A percentile compares a stretch with the other conserved stretches of the same genome.
Evolutionary conservation across 164 flowering plant genomes (phyloP).

Genomic region (Vitis amurensis): DNA sequence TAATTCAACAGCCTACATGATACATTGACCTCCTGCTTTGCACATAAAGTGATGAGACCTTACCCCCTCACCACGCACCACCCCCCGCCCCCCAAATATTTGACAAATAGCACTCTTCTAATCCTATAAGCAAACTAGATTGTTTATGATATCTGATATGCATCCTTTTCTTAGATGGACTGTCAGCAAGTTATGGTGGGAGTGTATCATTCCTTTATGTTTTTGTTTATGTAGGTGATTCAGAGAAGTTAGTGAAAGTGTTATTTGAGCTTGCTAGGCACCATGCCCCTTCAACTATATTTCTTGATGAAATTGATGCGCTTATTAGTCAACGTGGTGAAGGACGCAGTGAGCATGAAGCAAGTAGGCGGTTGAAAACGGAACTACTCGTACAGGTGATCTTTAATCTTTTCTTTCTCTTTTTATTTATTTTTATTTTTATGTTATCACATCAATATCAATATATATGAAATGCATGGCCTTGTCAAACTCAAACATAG

Average conservation of each 20-base stretch:
- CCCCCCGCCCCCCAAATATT: too few species aligned
- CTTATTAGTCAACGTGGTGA: slow-evolving; percentile 99
- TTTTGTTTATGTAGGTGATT: slow-evolving; percentile 68
- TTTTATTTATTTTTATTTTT: neutral
- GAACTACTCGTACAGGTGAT: slow-evolving; percentile 96
- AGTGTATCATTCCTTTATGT: slow-evolving; percentile 5
- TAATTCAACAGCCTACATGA: neutral
- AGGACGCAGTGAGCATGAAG: slow-evolving; percentile 97
- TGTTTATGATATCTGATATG: too few species aligned
- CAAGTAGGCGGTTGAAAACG: slow-evolving; percentile 96
- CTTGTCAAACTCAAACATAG: neutral
- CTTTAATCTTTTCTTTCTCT: slow-evolving; percentile 9
- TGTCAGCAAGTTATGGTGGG: too few species aligned
- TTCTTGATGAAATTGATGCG: slow-evolving; percentile 98
- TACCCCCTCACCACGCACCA: too few species aligned
- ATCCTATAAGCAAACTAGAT: too few species aligned
- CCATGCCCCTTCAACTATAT: slow-evolving; percentile 99
- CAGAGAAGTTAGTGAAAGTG: slow-evolving; percentile 91
- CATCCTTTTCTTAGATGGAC: too few species aligned
- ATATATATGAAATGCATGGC: neutral
- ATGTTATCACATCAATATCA: neutral
- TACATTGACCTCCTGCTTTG: neutral
- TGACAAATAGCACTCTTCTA: too few species aligned
- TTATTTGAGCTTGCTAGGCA: slow-evolving; percentile 98
- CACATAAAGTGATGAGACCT: neutral